Base-by-base conservation (phyloP, 441 rosid species). In the Viola pubescens region DNA sequence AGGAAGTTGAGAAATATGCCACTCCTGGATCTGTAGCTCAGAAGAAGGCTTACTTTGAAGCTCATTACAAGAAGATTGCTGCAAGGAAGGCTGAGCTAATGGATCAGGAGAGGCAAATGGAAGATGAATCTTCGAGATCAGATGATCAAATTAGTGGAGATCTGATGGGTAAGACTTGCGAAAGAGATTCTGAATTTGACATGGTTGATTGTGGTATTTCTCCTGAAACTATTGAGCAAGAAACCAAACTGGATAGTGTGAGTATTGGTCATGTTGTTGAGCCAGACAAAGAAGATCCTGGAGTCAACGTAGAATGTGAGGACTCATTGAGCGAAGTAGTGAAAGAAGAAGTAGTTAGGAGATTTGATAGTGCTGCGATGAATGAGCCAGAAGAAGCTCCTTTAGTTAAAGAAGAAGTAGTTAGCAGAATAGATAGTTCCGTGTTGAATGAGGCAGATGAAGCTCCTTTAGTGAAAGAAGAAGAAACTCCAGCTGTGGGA, bases 1-100 rank as follows among this genome's bases (percentile, higher is more conserved):
- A 94, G 76, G 98, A 89, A 74, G 96, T 89, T 39, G 98, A 79
- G 63, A 94, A 88, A 77, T 94, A 88, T 77, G 96, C 98, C 11
- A 83, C 97, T 9, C 96, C 95, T 41, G 98, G 98, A 42, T 89
- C 98, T 37, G 98, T 94, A 14, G 98, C 98, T 69, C 77, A 83
- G 70, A 94, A 94, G 69, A 87, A 75, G 61, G 97, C 98, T 57
- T 94, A 88, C 73, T 94, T 94, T 52, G 98, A 94, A 80, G 95
- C 94, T 49, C 98, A 89, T 70, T 89, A 94, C 80, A 88, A 82
- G 77, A 89, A 82, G 76, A 84, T 94, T 61, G 92, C 97, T 59
- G 87, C 90, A 26, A 82, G 77, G 64, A 89, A 94, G 77, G 91
- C 95, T 40, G 94, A 88, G 73, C 75, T 81, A 44, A 59, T 77